Conservation (phyloP, 164 flowering plant species). For the Vitis rotundifolia region DNA sequence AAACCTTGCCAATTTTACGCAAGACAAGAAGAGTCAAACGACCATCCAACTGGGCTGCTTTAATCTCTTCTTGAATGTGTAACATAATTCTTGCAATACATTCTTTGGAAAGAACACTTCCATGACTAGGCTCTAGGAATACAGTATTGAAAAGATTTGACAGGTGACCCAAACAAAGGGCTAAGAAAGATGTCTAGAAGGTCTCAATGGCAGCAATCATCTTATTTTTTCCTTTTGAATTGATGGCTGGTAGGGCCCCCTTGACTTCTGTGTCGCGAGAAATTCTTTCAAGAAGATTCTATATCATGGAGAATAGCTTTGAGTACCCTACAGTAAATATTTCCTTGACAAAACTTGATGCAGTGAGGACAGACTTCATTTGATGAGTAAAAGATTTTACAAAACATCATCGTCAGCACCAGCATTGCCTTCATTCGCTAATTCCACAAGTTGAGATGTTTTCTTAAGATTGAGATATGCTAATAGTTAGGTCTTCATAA, state of each 20-base stretch:
- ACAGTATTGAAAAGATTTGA: conserved; percentile 80
- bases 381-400: conserved; percentile 87
- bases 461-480: no score
- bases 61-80: conserved; percentile 90
- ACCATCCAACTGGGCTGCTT: conserved; percentile 83
- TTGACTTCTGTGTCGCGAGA: conserved; percentile 89
- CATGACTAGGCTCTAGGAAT: conserved; percentile 83
- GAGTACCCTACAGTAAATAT: conserved; percentile 87
- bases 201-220: conserved; percentile 76
- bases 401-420: no score
- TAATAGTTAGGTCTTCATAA: no score
- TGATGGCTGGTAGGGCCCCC: conserved; percentile 86
- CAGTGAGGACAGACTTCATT: conserved; percentile 86
- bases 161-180: conserved; percentile 71
- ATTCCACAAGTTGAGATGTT: no score
- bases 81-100: conserved; percentile 71
- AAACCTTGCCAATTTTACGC: conserved; percentile 78
- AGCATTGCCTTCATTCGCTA: no score
- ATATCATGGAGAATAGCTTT: conserved; percentile 73
- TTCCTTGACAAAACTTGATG: conserved; percentile 97
- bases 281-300: conserved; percentile 88
- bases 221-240: conserved; percentile 71
- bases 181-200: conserved; percentile 83
- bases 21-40: conserved; percentile 87
- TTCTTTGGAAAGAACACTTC: conserved; percentile 88